Conservation (phyloP, 805 yeast species). For the Myxozyma geophila region DNA sequence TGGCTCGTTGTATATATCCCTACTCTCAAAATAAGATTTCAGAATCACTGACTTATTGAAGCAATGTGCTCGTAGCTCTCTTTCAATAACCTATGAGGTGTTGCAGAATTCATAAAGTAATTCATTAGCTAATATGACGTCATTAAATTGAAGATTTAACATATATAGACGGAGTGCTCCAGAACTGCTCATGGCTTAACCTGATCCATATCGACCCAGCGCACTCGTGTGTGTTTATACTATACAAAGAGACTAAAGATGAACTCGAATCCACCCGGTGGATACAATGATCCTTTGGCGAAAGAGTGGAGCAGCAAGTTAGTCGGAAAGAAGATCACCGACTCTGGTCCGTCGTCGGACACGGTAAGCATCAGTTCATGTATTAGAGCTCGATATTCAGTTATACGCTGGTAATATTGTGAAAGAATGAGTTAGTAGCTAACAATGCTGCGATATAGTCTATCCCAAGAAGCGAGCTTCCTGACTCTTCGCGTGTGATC, state of each 20-base stretch:
- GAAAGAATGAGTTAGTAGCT: too few relatives aligned
- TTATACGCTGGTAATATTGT: neutral
- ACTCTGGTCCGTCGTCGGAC: slow-evolving; percentile 14
- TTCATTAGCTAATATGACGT: neutral
- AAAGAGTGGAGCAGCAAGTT: slow-evolving; percentile 25
- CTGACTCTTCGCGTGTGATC: slow-evolving; percentile 36
- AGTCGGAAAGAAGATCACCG: slow-evolving; percentile 27
- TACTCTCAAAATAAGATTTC: too few relatives aligned
- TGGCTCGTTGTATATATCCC: too few relatives aligned
- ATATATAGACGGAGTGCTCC: too few relatives aligned
- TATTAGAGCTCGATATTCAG: neutral
- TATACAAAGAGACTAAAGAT: neutral
- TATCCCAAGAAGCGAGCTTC: slow-evolving; percentile 30
- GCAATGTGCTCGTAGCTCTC: too few relatives aligned
- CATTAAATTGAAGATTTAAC: too few relatives aligned
- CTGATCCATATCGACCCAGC: too few relatives aligned
- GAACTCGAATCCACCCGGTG: slow-evolving; percentile 12
- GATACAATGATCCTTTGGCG: slow-evolving; percentile 18
- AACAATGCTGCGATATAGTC: neutral
- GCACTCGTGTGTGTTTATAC: too few relatives aligned
- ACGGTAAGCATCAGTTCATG: slow-evolving; percentile 1
- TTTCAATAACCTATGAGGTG: too few relatives aligned
- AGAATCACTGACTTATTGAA: too few relatives aligned
- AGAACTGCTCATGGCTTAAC: too few relatives aligned
- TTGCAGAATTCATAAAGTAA: neutral